These are phyloP conservation scores for Suhomyces vadensis DNA, from an alignment of 805 yeast genomes.

Conservation along the genomic window DNA sequence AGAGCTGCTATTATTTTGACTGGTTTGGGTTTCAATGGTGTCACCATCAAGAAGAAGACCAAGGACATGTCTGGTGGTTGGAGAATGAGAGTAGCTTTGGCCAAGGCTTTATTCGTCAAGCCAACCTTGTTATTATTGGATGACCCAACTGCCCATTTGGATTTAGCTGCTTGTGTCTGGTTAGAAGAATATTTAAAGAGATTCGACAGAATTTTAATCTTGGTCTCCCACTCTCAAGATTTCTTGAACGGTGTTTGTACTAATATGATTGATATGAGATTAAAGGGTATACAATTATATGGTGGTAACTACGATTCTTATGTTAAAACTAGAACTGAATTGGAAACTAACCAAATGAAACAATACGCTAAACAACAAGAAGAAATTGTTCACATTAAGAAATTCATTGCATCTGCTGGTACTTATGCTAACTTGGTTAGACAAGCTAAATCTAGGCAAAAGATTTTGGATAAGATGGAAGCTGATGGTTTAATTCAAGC, in stretches of 20 bases:
- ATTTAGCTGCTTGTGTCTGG: constrained; percentile 99
- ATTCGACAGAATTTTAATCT: constrained; percentile 88
- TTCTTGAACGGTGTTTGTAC: constrained; percentile 98
- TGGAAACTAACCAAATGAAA: constrained; percentile 97
- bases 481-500: constrained; percentile 96
- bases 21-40: constrained; percentile 93
- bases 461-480: constrained; percentile 99
- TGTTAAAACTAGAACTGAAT: constrained; percentile 89
- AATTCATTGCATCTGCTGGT: constrained; percentile 99
- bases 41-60: constrained; percentile 88
- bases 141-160: constrained; percentile 99
- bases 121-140: constrained; percentile 93
- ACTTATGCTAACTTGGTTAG: constrained; percentile 97
- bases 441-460: constrained; percentile 99
- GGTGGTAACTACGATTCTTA: constrained; percentile 99
- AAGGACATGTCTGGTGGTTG: constrained; percentile 99
- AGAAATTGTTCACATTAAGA: constrained; percentile 96
- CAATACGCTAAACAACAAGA: constrained; percentile 97
- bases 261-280: constrained; percentile 97
- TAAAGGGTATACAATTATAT: constrained; percentile 67
- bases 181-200: constrained; percentile 95
- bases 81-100: constrained; percentile 99
- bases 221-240: constrained; percentile 98
- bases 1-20: constrained; percentile 94
- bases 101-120: constrained; percentile 96